These are phyloP conservation scores for Pleurotus ostreatus DNA, from an alignment of 768 basidiomycete species.

Conservation along the genomic window DNA sequence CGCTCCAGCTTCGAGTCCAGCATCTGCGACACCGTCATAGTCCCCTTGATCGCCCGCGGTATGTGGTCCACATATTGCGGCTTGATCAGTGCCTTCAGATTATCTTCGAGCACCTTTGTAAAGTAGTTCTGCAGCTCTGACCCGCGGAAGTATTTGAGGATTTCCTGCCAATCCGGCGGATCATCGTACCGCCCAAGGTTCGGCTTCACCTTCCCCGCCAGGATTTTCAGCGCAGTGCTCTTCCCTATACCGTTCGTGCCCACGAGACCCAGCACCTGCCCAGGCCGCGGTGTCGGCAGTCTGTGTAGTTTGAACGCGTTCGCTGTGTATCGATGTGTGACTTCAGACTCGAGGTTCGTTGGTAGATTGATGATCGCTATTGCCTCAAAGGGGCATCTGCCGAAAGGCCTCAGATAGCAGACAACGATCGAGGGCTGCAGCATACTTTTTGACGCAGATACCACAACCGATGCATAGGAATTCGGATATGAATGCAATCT, in stretches of 20 bases:
- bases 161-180: constrained; percentile 99
- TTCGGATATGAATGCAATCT: constrained; percentile 98
- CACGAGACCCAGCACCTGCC: constrained; percentile 97
- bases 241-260: constrained; percentile 99
- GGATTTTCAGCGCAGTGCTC: constrained; percentile 93
- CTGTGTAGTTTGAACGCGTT: constrained; percentile 99
- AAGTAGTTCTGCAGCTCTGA: constrained; percentile 99
- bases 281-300: constrained; percentile 93
- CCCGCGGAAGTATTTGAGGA: constrained; percentile 96
- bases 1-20: constrained; percentile 86
- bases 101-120: constrained; percentile 98
- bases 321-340: constrained; percentile 97
- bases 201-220: constrained; percentile 96
- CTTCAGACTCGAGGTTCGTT: constrained; percentile 92
- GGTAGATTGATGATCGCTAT: constrained; percentile 99
- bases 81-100: constrained; percentile 97
- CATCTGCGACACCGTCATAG: constrained; percentile 85
- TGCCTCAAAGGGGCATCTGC: constrained; percentile 97
- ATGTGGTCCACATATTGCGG: constrained; percentile 99
- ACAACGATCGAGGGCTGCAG: constrained; percentile 11
- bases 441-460: constrained; percentile 99
- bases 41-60: constrained; percentile 90
- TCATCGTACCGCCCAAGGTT: constrained; percentile 97
- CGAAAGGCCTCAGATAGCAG: background rate
- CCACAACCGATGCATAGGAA: constrained; percentile 99